phyloP scores from a whole-genome alignment of 306 rosid genomes.

The Cyamopsis tetragonoloba region DNA sequence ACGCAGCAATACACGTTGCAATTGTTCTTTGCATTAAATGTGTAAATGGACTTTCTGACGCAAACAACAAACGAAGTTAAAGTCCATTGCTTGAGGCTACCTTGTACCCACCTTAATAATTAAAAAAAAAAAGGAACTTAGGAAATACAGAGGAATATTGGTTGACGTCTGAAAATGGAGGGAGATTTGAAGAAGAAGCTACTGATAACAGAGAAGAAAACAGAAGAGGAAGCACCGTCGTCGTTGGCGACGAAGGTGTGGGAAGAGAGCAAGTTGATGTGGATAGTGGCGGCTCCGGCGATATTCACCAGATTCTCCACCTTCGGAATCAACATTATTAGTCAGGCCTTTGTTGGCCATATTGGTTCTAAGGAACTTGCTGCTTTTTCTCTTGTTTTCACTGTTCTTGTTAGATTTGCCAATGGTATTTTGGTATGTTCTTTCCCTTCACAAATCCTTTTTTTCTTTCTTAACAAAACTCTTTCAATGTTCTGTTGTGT shows the following conservation, averaged over 20 bases:
- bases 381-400: constrained; percentile 42
- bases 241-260: constrained; percentile 27
- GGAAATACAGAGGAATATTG: too few species aligned
- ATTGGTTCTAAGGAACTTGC: constrained; percentile 42
- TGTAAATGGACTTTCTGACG: too few species aligned
- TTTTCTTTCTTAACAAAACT: too few species aligned
- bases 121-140: too few species aligned
- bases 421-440: constrained; percentile 42
- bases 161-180: too few species aligned
- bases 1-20: too few species aligned
- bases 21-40: too few species aligned
- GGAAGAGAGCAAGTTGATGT: constrained; percentile 40
- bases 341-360: constrained; percentile 48
- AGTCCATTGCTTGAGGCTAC: too few species aligned
- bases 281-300: constrained; percentile 47
- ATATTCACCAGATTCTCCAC: constrained; percentile 35
- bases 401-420: constrained; percentile 34
- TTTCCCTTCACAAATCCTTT: not conserved
- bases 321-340: constrained; percentile 43
- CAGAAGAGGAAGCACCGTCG: not conserved
- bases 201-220: not conserved
- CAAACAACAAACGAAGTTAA: too few species aligned
- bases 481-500: not conserved
- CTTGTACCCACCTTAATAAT: too few species aligned
- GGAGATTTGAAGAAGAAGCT: constrained; percentile 8